These are phyloP conservation scores for Calonectria ilicicola DNA, from an alignment of 2,329 filamentous ascomycete genomes.

Conservation along the genomic window DNA sequence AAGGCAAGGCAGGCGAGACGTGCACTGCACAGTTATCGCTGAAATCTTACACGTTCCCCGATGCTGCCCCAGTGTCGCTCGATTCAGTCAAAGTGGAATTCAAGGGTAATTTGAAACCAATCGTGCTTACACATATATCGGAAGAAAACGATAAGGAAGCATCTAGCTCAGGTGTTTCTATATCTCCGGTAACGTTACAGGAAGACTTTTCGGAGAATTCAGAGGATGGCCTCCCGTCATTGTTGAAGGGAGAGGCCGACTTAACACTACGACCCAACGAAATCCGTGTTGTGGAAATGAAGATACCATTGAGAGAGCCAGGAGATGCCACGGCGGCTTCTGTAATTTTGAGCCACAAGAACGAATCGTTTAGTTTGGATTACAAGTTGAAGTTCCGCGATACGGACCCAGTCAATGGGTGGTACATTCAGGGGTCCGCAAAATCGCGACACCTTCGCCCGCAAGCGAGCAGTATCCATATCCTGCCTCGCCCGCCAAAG, in stretches of 20 bases:
- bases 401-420: constrained; percentile 56
- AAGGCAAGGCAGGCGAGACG: constrained; percentile 71
- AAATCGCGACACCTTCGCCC: constrained; percentile 61
- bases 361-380: constrained; percentile 74
- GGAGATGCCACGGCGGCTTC: constrained; percentile 78
- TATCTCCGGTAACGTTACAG: constrained; percentile 44
- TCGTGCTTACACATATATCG: constrained; percentile 61
- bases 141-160: constrained; percentile 17
- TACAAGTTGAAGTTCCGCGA: constrained; percentile 70
- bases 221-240: constrained; percentile 45
- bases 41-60: constrained; percentile 65
- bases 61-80: constrained; percentile 64
- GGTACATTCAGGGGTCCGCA: constrained; percentile 60
- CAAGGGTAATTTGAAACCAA: constrained; percentile 67
- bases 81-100: constrained; percentile 66
- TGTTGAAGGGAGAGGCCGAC: constrained; percentile 69
- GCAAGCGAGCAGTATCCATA: constrained; percentile 70
- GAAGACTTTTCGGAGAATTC: constrained; percentile 45
- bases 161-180: constrained; percentile 28
- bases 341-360: constrained; percentile 72
- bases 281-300: constrained; percentile 77
- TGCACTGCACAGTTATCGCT: constrained; percentile 70
- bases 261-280: constrained; percentile 76
- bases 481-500: constrained; percentile 92
- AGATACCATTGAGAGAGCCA: constrained; percentile 81